Conservation (phyloP, 345 rosid genomes). For the Zanthoxylum bungeanum region DNA sequence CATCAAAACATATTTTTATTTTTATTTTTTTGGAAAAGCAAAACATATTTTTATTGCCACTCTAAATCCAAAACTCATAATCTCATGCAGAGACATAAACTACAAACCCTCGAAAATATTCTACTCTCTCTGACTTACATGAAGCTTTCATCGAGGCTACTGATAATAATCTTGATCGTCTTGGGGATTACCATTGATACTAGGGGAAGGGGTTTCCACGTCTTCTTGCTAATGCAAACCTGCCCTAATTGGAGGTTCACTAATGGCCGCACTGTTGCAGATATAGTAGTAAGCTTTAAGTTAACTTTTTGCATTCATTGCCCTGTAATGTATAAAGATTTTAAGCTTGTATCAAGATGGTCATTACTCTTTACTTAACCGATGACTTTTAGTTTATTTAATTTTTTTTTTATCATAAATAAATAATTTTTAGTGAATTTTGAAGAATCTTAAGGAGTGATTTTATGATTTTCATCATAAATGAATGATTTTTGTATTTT, state of each 20-base stretch:
- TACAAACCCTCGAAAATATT: neutral
- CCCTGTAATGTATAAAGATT: neutral
- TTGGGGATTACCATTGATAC: slow-evolving; percentile 27
- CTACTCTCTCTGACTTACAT: slow-evolving; percentile 14
- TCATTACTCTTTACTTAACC: slow-evolving; percentile 35
- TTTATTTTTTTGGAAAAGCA: too few relatives aligned
- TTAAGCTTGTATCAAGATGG: too few relatives aligned
- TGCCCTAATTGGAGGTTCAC: slow-evolving; percentile 95
- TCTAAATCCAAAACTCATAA: neutral
- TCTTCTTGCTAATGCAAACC: slow-evolving; percentile 73
- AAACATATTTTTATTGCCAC: neutral
- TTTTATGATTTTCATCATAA: too few relatives aligned
- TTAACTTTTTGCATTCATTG: neutral
- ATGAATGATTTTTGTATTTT: too few relatives aligned
- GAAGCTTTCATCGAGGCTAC: slow-evolving; percentile 17
- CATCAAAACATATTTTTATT: slow-evolving; percentile 9
- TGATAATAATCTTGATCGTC: slow-evolving; percentile 21
- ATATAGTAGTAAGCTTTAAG: slow-evolving; percentile 56
- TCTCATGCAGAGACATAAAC: neutral
- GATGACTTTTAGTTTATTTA: slow-evolving; percentile 76
- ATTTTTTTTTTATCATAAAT: too few relatives aligned
- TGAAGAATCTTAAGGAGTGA: too few relatives aligned
- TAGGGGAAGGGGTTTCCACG: too few relatives aligned
- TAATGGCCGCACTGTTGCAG: slow-evolving; percentile 90
- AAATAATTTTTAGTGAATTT: too few relatives aligned